Evolutionary conservation across 2,329 filamentous ascomycete genomes (phyloP).

Genomic region (Ophiocordyceps unilateralis): DNA sequence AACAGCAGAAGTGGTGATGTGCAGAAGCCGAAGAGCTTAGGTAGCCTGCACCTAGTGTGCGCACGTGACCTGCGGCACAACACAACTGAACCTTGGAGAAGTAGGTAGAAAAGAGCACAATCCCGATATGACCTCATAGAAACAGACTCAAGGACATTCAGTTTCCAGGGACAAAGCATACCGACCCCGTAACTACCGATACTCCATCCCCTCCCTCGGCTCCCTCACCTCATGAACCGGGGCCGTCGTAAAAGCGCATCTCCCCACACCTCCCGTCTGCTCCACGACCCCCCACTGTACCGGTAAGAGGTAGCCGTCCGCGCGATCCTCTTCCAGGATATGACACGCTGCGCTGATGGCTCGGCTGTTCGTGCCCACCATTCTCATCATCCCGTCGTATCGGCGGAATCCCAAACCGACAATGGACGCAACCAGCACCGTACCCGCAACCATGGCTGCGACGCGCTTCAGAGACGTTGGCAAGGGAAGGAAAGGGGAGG

Average conservation of each 20-base stretch:
- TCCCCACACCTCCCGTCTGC: not conserved
- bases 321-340: not conserved
- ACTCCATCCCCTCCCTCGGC: not conserved
- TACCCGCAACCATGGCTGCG: not conserved
- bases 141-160: too few species aligned
- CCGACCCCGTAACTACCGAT: not conserved
- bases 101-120: too few species aligned
- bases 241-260: not conserved
- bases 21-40: too few species aligned
- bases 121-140: too few species aligned
- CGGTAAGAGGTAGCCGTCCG: not conserved
- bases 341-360: not conserved
- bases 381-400: not conserved
- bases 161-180: too few species aligned
- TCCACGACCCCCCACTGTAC: not conserved
- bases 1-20: too few species aligned
- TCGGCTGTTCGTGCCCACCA: not conserved
- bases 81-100: too few species aligned
- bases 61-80: too few species aligned
- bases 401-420: not conserved
- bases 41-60: too few species aligned
- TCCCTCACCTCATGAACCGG: not conserved
- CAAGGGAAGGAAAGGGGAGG: not conserved
- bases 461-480: not conserved
- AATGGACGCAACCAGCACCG: not conserved